phyloP scores from a whole-genome alignment of 495 filamentous ascomycete genomes.

The Aspergillus sclerotiicarbonarius region DNA sequence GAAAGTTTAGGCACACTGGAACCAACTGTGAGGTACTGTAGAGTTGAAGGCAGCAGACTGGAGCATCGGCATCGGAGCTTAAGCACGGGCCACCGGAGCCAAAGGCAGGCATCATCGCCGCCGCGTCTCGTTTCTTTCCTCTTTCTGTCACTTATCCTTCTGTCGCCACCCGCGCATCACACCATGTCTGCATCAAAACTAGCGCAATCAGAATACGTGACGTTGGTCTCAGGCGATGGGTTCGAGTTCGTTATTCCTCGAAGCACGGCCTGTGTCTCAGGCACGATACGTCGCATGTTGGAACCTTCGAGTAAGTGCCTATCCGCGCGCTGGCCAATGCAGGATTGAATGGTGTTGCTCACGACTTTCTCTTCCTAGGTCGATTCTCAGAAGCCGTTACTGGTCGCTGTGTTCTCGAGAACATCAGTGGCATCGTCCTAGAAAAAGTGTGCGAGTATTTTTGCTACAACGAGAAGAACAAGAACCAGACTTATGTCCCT shows the following conservation, averaged over 20 bases:
- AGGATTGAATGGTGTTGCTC: background rate
- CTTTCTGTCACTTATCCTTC: slow-evolving; percentile 3
- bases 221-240: slow-evolving; percentile 80
- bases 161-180: slow-evolving; percentile 11
- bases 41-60: background rate
- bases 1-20: too few relatives aligned
- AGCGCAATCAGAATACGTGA: slow-evolving; percentile 59
- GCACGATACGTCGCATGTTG: slow-evolving; percentile 80
- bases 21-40: background rate
- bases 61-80: slow-evolving; percentile 16
- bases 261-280: slow-evolving; percentile 70
- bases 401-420: slow-evolving; percentile 65
- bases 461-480: slow-evolving; percentile 82
- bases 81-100: slow-evolving; percentile 29
- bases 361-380: slow-evolving; percentile 38
- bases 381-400: slow-evolving; percentile 67
- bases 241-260: slow-evolving; percentile 86
- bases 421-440: slow-evolving; percentile 78
- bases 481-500: slow-evolving; percentile 70
- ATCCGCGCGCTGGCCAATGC: background rate
- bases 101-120: background rate
- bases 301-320: slow-evolving; percentile 65
- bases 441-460: slow-evolving; percentile 93
- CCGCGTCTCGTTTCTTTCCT: slow-evolving; percentile 7
- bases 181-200: slow-evolving; percentile 10